Evolutionary conservation across 139 green algal species (phyloP).

Genomic region (Picochlorum sp.): DNA sequence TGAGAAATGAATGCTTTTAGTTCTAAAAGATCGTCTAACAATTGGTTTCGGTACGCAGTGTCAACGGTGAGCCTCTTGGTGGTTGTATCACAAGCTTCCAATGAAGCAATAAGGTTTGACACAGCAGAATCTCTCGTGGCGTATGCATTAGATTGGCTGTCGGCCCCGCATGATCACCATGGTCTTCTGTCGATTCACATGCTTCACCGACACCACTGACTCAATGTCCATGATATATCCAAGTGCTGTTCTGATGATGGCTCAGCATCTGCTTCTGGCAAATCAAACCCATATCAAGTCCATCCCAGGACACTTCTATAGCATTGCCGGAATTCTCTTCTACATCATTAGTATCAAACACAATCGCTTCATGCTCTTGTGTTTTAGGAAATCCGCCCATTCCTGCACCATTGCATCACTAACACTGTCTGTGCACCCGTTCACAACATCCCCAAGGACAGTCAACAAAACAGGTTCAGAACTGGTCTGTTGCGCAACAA

Average conservation of each 20-base stretch:
- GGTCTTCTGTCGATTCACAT: background rate
- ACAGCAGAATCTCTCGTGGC: background rate
- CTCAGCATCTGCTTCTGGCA: background rate
- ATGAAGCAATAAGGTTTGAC: background rate
- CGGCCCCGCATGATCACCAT: background rate
- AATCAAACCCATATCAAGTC: background rate
- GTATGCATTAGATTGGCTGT: background rate
- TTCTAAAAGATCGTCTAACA: constrained; percentile 28
- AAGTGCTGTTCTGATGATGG: background rate
- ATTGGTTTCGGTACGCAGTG: constrained; percentile 11
- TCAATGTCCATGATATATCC: constrained; percentile 55
- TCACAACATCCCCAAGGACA: no score
- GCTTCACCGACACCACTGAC: constrained; percentile 28
- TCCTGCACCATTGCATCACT: no score
- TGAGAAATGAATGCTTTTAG: constrained; percentile 25
- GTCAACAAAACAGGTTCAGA: background rate
- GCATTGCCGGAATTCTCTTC: background rate
- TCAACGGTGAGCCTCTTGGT: constrained; percentile 15
- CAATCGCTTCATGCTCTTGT: background rate
- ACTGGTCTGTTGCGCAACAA: background rate
- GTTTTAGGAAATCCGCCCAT: background rate
- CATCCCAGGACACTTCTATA: background rate
- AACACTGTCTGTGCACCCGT: no score
- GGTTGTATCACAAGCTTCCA: background rate
- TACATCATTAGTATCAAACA: background rate